Conservation (phyloP, 2,329 filamentous ascomycete species). For the Colletotrichum viniferum region DNA sequence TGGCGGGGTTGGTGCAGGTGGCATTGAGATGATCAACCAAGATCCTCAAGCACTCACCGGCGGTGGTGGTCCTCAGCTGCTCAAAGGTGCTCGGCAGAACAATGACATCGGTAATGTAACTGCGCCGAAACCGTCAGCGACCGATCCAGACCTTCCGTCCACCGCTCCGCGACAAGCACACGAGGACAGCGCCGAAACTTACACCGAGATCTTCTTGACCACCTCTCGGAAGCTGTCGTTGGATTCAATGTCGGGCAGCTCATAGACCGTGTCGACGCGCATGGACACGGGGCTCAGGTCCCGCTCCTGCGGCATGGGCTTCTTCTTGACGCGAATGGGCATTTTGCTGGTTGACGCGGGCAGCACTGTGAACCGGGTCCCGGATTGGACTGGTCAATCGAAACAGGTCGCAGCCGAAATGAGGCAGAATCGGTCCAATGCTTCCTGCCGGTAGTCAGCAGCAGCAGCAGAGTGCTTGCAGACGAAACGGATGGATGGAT, state of each 20-base stretch:
- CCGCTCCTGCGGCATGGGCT: slow-evolving; percentile 32
- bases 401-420: not conserved
- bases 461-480: not conserved
- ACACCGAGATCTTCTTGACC: slow-evolving; percentile 71
- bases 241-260: slow-evolving; percentile 61
- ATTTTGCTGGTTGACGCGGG: slow-evolving; percentile 25
- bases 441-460: not conserved
- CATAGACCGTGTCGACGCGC: slow-evolving; percentile 32
- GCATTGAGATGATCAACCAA: slow-evolving; percentile 69
- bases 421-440: not conserved
- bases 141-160: not conserved
- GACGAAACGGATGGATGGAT: not conserved
- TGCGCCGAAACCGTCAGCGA: slow-evolving; percentile 33
- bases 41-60: slow-evolving; percentile 59
- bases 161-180: not conserved
- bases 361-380: not conserved
- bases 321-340: slow-evolving; percentile 41
- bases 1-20: slow-evolving; percentile 69
- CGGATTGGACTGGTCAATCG: not conserved
- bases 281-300: slow-evolving; percentile 39
- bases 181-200: slow-evolving; percentile 26
- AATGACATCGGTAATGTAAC: slow-evolving; percentile 67
- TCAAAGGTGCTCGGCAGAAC: slow-evolving; percentile 73
- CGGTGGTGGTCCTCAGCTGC: slow-evolving; percentile 70
- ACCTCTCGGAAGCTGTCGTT: slow-evolving; percentile 67